Base-by-base conservation (phyloP, 139 green algal genomes). In the Spirogloea muscicola region DNA sequence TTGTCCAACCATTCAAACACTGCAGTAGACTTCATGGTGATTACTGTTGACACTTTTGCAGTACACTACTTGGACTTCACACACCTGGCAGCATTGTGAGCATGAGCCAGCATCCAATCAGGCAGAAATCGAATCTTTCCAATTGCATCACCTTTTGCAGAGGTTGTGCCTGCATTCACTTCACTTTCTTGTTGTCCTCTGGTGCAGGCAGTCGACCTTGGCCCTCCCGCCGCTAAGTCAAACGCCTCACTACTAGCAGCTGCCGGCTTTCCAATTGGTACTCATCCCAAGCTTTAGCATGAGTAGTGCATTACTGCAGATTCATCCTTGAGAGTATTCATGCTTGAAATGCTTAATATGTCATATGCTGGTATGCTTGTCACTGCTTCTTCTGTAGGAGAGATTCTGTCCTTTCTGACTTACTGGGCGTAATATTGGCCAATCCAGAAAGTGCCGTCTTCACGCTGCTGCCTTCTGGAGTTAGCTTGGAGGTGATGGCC, bases 211-310 rank as follows among this genome's bases (percentile, higher is more conserved):
- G n/a, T n/a, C n/a, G n/a, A n/a, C n/a, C n/a, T n/a, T n/a, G n/a
- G n/a, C n/a, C n/a, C n/a, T n/a, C n/a, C n/a, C n/a, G n/a, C n/a
- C n/a, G n/a, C n/a, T n/a, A n/a, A n/a, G n/a, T n/a, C n/a, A n/a
- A 74, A 66, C n/a, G 29, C 10, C 3, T 39, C 65, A 5, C 42
- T 74, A 46, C 44, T 74, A 46, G 37, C 25, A 3, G 51, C 65
- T 3, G 65, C 42, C 33, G 65, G 65, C 2, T 46, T 74, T 65
- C 65, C 65, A 13, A 68, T 68, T 1, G 44, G 65, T 74, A 10
- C 31, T 25, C 66, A 38, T 58, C 55, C 18, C 5, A 3, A 34
- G 36, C 2, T 34, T 6, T 60, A 34, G 3, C 52, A 63, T 63
- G 5, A 4, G 25, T 10, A 63, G 4, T 34, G 21, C 2, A 31